Conservation (phyloP, 805 yeast species). For the Candida ovalis region DNA sequence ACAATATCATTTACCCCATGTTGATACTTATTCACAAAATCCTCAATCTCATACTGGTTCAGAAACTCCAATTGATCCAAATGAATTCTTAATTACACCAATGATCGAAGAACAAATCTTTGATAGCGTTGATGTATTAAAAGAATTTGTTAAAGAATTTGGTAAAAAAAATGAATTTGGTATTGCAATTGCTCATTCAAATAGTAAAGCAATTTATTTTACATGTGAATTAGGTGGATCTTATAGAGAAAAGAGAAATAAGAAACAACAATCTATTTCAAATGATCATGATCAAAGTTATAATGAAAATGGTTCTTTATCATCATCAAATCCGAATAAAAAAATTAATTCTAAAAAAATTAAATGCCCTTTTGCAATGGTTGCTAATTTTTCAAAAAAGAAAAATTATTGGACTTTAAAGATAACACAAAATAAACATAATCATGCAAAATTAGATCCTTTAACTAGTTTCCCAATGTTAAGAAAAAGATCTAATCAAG, state of each 20-base stretch:
- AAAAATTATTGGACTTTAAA: slow-evolving; percentile 49
- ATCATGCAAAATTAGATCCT: slow-evolving; percentile 56
- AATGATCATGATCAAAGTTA: slow-evolving; percentile 1
- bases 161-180: slow-evolving; percentile 57
- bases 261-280: slow-evolving; percentile 16
- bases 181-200: slow-evolving; percentile 56
- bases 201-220: slow-evolving; percentile 54
- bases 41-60: slow-evolving; percentile 4
- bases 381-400: slow-evolving; percentile 49
- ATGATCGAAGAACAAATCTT: slow-evolving; percentile 52
- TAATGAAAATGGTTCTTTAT: neutral
- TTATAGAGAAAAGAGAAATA: slow-evolving; percentile 46
- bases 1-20: neutral
- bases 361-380: slow-evolving; percentile 57
- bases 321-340: slow-evolving; percentile 16
- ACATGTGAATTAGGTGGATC: slow-evolving; percentile 58
- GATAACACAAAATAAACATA: slow-evolving; percentile 54
- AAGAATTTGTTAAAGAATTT: slow-evolving; percentile 52
- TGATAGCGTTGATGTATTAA: slow-evolving; percentile 45
- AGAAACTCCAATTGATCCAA: slow-evolving; percentile 18
- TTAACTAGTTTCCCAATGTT: slow-evolving; percentile 54
- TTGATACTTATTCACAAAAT: neutral
- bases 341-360: slow-evolving; percentile 44
- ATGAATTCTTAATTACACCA: slow-evolving; percentile 48
- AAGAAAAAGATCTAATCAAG: slow-evolving; percentile 49